Evolutionary conservation across 129 eudicot species (phyloP), one percentile per base, ranked within the genome.

Genomic region (Oenanthe sinensis): DNA sequence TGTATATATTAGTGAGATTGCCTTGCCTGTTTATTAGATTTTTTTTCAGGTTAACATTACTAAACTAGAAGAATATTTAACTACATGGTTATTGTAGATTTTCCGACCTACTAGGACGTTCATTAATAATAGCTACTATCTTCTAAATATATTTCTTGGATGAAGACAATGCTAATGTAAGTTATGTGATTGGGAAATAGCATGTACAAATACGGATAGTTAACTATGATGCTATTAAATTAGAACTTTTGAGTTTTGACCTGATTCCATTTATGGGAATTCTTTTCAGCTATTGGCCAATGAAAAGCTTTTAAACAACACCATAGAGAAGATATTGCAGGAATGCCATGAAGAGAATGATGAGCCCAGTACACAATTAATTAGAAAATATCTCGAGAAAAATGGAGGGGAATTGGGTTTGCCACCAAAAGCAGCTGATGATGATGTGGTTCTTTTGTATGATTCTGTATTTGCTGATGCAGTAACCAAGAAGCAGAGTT

Each of bases 361-460:
- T 67, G 43, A 67, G 22, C 72, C 39, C 9, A 67, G 42, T 67
- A 12, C 13, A 67, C 22, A 30, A 30, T 8, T 67, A 30, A 33
- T 67, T 30, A 67, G 22, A 15, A 30, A 36, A 15, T 67, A 67
- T 67, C 72, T 67, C 1, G 72, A 67, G 72, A 30, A 67, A 14
- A 67, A 67, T 33, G 72, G 72, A 1, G 72, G 72, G 22, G 72
- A 67, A 13, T 14, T 67, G 22, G 72, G 72, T 30, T 67, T 67
- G 72, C 72, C 72, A 67, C 72, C 72, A 15, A 15, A 12, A 30
- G 42, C 40, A 67, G 72, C 72, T 67, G 72, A 67, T 30, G 72
- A 30, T 67, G 39, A 28, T 67, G 68, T 60, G 39, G 37, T 67
- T 30, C 72, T 67, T 33, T 67, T 67, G 72, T 67, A 67, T 67